Percentiles rank a stretch among this genome's conserved stretches.
phyloP scores from a whole-genome alignment of 2,329 filamentous ascomycete species.

The Aspergillus sp. region DNA sequence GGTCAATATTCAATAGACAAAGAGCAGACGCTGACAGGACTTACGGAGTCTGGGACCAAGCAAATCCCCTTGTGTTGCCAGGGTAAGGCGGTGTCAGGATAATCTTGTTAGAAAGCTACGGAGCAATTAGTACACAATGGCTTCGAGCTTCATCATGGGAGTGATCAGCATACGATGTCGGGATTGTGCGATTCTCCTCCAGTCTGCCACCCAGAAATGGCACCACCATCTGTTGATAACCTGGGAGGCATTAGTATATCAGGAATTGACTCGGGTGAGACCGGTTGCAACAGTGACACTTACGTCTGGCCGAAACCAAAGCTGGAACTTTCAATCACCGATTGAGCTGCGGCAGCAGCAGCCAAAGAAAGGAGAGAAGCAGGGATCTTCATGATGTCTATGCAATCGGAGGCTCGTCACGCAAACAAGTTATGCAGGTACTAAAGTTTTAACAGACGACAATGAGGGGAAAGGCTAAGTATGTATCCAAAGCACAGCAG shows the following conservation, averaged over 20 bases:
- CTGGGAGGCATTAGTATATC: constrained; percentile 40
- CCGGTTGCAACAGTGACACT: constrained; percentile 11
- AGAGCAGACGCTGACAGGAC: constrained; percentile 14
- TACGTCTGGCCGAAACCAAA: constrained; percentile 73
- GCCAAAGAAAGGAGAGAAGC: constrained; percentile 48
- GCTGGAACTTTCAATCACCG: constrained; percentile 71
- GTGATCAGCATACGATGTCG: not conserved
- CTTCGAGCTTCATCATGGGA: not conserved
- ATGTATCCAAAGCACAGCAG: not conserved
- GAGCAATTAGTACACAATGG: constrained; percentile 17
- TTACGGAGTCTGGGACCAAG: constrained; percentile 71
- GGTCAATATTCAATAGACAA: constrained; percentile 13
- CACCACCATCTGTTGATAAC: constrained; percentile 59
- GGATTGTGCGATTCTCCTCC: constrained; percentile 57
- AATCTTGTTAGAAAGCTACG: constrained; percentile 77
- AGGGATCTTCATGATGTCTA: constrained; percentile 44
- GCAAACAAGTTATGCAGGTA: not conserved
- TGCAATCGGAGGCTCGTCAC: constrained; percentile 18
- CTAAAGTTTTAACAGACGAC: not conserved
- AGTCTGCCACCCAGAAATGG: constrained; percentile 59
- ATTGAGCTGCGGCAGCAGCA: constrained; percentile 61
- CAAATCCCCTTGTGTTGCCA: constrained; percentile 78
- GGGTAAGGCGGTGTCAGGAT: constrained; percentile 87
- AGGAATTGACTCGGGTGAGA: not conserved
- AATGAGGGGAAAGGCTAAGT: not conserved